Evolutionary conservation across 192 early-diverging fungal genomes (phyloP), one percentile per base, ranked within the genome.

Genomic region (Backusella sp.): DNA sequence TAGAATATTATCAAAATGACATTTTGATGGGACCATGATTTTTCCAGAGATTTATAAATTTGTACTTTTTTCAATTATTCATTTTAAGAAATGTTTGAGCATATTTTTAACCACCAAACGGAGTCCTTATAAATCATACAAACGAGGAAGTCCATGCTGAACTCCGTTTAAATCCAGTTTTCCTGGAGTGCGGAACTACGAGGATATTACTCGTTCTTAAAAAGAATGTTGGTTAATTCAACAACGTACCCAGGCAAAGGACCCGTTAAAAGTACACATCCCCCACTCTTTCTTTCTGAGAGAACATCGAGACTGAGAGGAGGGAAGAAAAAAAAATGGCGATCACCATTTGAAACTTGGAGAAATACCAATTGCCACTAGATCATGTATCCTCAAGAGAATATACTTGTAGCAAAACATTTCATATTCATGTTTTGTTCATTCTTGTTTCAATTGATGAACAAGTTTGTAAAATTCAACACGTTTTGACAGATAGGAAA

Each of bases 51-150:
- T 62, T 21, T 62, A 62, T 62, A 28, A 26, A 12, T 62, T 62
- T 62, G 23, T n/a, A 17, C 12, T 14, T 44, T 44, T 44, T 44
- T 14, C 11, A 26, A n/a, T 12, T 28, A 62, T 14, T 62, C 21
- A 28, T 62, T 62, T 62, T 62, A 28, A 62, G 56, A 9, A 62
- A 49, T 62, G 56, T 62, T 62, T 62, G 56, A 62, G 56, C 26
- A 23, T 62, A 62, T 62, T 62, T 62, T 62, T 62, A 62, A 62
- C 56, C 3, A 28, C 56, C 56, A 59, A 59, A 59, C 56, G 23
- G 56, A 59, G 21, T 59, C 46, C 17, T 19, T 17, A 6, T 49
- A 49, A 17, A 49, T 49, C 46, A n/a, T 49, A 49, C 46, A 49
- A 7, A 49, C 46, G 46, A 49, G 46, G 19, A 49, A 21, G 46